Evolutionary conservation across 495 filamentous ascomycete species (phyloP).

Genomic region (Evernia prunastri): DNA sequence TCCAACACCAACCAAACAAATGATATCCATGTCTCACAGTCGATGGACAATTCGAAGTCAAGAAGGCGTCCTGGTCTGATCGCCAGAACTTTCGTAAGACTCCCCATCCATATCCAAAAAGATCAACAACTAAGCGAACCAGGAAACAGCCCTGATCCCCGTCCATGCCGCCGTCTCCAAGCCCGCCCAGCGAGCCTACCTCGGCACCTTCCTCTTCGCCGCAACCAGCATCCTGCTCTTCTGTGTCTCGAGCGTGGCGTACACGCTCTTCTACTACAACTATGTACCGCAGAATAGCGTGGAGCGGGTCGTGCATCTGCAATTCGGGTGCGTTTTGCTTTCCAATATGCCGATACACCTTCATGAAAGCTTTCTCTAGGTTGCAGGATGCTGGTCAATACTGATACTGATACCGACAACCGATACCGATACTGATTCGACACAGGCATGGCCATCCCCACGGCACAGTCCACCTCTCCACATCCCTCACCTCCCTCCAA

Average conservation of each 20-base stretch:
- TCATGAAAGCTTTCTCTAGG: neutral
- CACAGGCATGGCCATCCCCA: slow-evolving; percentile 39
- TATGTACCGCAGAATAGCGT: slow-evolving; percentile 70
- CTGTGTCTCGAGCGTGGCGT: slow-evolving; percentile 57
- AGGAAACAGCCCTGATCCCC: slow-evolving; percentile 33
- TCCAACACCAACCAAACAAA: neutral
- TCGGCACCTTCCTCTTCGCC: slow-evolving; percentile 61
- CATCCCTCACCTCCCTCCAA: slow-evolving; percentile 40
- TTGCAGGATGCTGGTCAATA: neutral
- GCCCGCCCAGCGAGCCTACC: slow-evolving; percentile 61
- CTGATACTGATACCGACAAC: neutral
- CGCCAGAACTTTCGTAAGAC: slow-evolving; percentile 15
- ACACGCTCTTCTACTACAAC: slow-evolving; percentile 71
- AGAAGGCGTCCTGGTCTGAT: neutral
- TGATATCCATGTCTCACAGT: neutral
- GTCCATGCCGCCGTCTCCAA: slow-evolving; percentile 55
- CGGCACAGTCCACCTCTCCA: slow-evolving; percentile 38
- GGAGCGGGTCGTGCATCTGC: slow-evolving; percentile 64
- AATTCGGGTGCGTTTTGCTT: slow-evolving; percentile 60
- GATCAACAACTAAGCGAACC: neutral
- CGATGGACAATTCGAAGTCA: slow-evolving; percentile 13
- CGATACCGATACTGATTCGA: neutral
- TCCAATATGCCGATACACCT: too few relatives aligned
- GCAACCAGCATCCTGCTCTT: slow-evolving; percentile 52
- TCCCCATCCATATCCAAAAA: neutral